Percentiles rank a stretch among this genome's conserved stretches.
Conservation (phyloP, 2,329 filamentous ascomycete species). For the Neodidymelliopsis sp. region DNA sequence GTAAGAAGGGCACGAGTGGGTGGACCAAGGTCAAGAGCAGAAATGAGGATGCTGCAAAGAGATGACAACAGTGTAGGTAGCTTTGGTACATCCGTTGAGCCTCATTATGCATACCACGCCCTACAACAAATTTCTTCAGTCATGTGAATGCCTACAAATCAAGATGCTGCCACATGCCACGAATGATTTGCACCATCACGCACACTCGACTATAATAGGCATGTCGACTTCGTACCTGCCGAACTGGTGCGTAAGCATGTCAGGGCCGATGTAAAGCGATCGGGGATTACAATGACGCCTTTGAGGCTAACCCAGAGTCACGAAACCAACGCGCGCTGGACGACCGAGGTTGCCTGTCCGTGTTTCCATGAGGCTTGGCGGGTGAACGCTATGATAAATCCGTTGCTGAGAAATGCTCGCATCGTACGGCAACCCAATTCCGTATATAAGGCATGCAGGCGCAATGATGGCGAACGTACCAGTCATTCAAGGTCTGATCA, state of each 20-base stretch:
- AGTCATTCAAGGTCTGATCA: slow-evolving; percentile 10
- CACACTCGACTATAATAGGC: too few species aligned
- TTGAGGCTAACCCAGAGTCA: slow-evolving; percentile 35
- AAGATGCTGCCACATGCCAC: too few species aligned
- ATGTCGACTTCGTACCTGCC: slow-evolving; percentile 18
- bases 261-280: slow-evolving; percentile 43
- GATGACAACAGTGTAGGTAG: slow-evolving; percentile 19
- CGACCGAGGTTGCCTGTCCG: slow-evolving; percentile 19
- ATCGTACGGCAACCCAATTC: slow-evolving; percentile 6
- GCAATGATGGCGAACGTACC: slow-evolving; percentile 2
- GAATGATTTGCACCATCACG: too few species aligned
- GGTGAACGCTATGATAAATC: slow-evolving; percentile 26
- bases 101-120: too few species aligned
- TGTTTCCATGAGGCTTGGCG: slow-evolving; percentile 15
- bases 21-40: slow-evolving; percentile 57
- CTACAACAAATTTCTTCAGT: too few species aligned
- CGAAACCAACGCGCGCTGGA: slow-evolving; percentile 28
- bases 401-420: slow-evolving; percentile 36
- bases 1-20: slow-evolving; percentile 49
- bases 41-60: slow-evolving; percentile 35
- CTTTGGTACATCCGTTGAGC: not conserved
- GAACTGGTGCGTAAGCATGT: slow-evolving; percentile 26
- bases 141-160: too few species aligned
- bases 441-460: slow-evolving; percentile 20
- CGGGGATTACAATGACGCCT: slow-evolving; percentile 43